These are phyloP conservation scores for Besnoitia besnoiti DNA, from an alignment of 169 alveolate genomes.

Conservation along the genomic window DNA sequence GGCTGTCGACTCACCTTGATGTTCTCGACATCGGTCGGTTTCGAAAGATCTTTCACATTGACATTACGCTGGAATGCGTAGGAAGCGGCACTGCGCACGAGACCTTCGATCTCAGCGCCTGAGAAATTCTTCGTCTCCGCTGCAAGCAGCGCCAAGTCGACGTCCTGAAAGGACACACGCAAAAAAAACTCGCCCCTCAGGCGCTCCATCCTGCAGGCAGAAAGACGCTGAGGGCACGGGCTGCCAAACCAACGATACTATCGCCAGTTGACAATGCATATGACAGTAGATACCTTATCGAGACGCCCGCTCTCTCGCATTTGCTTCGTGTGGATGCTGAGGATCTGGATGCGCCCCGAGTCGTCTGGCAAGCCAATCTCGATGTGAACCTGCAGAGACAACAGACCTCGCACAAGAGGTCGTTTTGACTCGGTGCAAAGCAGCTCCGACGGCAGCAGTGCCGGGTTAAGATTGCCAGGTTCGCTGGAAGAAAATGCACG, in stretches of 20 bases:
- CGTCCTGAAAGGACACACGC: no score
- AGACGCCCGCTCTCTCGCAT: constrained; percentile 86
- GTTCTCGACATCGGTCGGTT: constrained; percentile 83
- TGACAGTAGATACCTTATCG: constrained; percentile 59
- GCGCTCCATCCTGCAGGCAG: no score
- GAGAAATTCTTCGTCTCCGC: constrained; percentile 96
- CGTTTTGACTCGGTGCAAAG: no score
- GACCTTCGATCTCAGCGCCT: constrained; percentile 99
- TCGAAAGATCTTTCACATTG: constrained; percentile 80
- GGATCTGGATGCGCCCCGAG: constrained; percentile 96
- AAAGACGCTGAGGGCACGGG: no score
- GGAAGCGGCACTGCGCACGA: constrained; percentile 94
- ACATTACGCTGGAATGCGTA: constrained; percentile 94
- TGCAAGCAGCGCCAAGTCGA: constrained; percentile 92
- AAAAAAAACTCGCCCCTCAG: no score
- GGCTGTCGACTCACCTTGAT: constrained; percentile 78
- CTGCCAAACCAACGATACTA: no score
- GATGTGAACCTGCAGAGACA: constrained; percentile 79
- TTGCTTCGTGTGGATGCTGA: constrained; percentile 97
- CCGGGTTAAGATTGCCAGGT: no score
- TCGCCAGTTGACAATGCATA: no score
- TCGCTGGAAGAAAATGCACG: no score
- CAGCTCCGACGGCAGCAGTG: no score
- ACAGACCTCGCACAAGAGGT: no score
- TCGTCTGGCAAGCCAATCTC: constrained; percentile 99